These are phyloP conservation scores for Exophiala dermatitidis DNA, from an alignment of 2,329 filamentous ascomycete genomes.

Conservation along the genomic window DNA sequence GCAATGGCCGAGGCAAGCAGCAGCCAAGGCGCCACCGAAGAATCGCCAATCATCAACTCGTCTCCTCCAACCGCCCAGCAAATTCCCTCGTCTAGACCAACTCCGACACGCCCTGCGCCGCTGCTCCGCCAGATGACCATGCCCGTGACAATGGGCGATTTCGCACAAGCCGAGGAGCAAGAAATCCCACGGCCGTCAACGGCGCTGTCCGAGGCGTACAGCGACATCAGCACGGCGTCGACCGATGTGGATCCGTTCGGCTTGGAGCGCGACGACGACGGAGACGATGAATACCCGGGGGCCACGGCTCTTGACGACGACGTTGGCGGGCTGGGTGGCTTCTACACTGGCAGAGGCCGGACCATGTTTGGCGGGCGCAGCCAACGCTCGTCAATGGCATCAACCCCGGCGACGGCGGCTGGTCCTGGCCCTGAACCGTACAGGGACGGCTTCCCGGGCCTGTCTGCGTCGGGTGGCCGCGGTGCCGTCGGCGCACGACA, in stretches of 20 bases:
- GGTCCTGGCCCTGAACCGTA: conserved; percentile 16
- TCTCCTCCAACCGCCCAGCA: conserved; percentile 13
- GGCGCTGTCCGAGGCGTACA: conserved; percentile 24
- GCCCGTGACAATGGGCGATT: conserved; percentile 25
- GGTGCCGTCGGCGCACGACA: background rate
- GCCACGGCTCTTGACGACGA: conserved; percentile 18
- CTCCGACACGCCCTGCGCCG: conserved; percentile 20
- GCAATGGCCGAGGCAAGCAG: conserved; percentile 35
- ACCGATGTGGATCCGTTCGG: conserved; percentile 27
- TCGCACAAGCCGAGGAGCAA: conserved; percentile 17
- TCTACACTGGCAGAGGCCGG: conserved; percentile 21
- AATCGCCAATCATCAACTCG: conserved; percentile 7
- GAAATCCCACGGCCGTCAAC: conserved; percentile 23
- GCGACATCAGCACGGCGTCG: conserved; percentile 21
- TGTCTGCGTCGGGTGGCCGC: background rate
- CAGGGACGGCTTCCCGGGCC: conserved; percentile 17
- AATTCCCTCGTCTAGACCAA: conserved; percentile 7
- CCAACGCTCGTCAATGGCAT: conserved; percentile 5
- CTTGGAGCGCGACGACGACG: conserved; percentile 22
- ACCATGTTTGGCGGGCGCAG: conserved; percentile 17
- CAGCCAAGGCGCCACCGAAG: background rate
- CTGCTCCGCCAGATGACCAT: conserved; percentile 25
- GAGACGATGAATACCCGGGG: conserved; percentile 7
- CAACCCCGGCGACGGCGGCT: conserved; percentile 12
- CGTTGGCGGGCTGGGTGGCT: conserved; percentile 7